These are phyloP conservation scores for Pseudopyrenochaeta lycopersici DNA, from an alignment of 2,329 filamentous ascomycete genomes.

Conservation along the genomic window DNA sequence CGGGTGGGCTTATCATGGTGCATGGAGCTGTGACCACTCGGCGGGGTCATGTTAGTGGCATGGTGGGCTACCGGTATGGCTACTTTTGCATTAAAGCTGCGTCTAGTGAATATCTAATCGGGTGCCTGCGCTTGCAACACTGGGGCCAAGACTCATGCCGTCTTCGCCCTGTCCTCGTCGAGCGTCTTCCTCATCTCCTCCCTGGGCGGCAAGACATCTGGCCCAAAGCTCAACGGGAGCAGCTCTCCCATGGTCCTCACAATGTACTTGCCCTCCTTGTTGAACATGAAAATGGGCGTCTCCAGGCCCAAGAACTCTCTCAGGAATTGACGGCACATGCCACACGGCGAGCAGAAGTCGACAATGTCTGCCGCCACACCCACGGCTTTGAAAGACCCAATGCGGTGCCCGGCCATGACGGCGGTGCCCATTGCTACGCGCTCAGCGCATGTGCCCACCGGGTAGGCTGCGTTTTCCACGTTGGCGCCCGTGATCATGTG, in stretches of 20 bases:
- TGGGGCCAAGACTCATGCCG: constrained; percentile 14
- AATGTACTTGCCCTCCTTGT: constrained; percentile 77
- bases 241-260: constrained; percentile 73
- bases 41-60: no score
- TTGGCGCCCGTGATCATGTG: constrained; percentile 72
- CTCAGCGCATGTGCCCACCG: constrained; percentile 95
- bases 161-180: constrained; percentile 37
- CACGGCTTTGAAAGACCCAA: constrained; percentile 68
- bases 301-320: constrained; percentile 58
- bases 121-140: no score
- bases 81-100: no score
- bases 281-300: constrained; percentile 91
- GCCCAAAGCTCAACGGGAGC: constrained; percentile 64
- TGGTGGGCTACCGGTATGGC: no score
- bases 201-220: constrained; percentile 54
- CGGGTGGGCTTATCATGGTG: constrained; percentile 16
- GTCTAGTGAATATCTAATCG: no score
- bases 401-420: constrained; percentile 66
- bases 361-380: constrained; percentile 83
- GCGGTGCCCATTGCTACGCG: constrained; percentile 84
- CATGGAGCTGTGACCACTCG: not conserved
- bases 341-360: constrained; percentile 71
- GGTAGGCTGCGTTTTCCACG: constrained; percentile 90
- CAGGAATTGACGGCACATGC: constrained; percentile 91
- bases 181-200: constrained; percentile 41